phyloP scores from a whole-genome alignment of 257 asterid species.

The Primulina huaijiensis region DNA sequence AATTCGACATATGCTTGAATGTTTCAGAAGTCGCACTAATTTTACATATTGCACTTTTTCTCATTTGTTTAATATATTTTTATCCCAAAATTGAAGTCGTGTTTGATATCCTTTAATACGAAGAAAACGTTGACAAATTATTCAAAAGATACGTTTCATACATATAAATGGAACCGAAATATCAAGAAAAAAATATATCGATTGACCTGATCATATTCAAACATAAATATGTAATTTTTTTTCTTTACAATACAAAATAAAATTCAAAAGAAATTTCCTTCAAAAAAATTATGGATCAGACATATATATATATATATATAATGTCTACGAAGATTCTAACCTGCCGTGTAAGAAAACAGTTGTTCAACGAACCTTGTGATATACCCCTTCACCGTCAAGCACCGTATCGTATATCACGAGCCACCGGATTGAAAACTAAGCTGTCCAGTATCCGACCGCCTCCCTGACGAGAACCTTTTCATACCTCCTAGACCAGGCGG shows the following conservation, averaged over 20 bases:
- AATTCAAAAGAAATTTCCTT: neutral
- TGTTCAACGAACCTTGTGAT: neutral
- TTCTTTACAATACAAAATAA: too few species aligned
- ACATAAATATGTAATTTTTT: too few species aligned
- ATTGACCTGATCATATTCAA: neutral
- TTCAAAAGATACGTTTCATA: neutral
- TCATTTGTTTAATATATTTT: too few species aligned
- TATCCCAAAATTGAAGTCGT: neutral
- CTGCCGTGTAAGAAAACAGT: neutral
- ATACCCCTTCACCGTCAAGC: neutral
- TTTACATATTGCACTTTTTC: too few species aligned
- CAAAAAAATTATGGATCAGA: too few species aligned
- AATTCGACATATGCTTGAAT: too few species aligned
- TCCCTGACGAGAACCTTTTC: slow-evolving; percentile 64
- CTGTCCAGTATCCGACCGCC: slow-evolving; percentile 54
- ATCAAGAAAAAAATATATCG: too few species aligned
- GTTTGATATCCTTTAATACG: too few species aligned
- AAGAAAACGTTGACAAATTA: too few species aligned
- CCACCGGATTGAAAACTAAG: slow-evolving; percentile 42
- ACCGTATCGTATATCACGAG: neutral
- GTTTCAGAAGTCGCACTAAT: too few species aligned
- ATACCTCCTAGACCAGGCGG: slow-evolving; percentile 67
- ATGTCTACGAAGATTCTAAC: neutral
- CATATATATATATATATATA: too few species aligned
- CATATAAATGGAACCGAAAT: too few species aligned